phyloP scores from a whole-genome alignment of 306 rosid genomes.

The Cucurbita moschata region DNA sequence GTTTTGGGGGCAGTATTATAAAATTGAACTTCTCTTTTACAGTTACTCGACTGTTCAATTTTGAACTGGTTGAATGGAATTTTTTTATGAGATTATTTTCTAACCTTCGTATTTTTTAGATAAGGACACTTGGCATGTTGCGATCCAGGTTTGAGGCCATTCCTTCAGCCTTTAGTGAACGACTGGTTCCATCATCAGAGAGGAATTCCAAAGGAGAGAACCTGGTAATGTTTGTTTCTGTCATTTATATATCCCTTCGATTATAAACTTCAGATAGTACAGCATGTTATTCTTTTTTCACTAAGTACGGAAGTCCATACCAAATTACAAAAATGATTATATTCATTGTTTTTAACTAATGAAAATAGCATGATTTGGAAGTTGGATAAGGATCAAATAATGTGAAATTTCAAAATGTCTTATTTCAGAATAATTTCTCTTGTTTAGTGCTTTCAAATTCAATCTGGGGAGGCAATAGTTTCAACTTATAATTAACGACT shows the following conservation, averaged over 20 bases:
- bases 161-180: conserved; percentile 54
- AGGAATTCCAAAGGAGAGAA: conserved; percentile 11
- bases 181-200: conserved; percentile 49
- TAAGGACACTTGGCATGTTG: conserved; percentile 98
- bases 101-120: conserved; percentile 37
- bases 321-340: background rate
- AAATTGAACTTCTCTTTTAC: background rate
- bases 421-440: background rate
- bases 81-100: conserved; percentile 11
- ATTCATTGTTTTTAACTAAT: background rate
- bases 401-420: background rate
- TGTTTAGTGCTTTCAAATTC: background rate
- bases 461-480: background rate
- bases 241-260: background rate
- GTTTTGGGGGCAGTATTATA: background rate
- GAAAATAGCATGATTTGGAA: background rate
- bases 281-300: background rate
- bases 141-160: conserved; percentile 73
- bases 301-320: background rate
- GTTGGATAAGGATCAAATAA: background rate
- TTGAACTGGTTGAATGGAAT: background rate
- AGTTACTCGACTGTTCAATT: background rate
- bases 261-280: background rate
- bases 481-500: background rate
- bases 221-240: conserved; percentile 17